Base-by-base conservation (phyloP, 1,284 basidiomycete species). In the Trametes pubescens region DNA sequence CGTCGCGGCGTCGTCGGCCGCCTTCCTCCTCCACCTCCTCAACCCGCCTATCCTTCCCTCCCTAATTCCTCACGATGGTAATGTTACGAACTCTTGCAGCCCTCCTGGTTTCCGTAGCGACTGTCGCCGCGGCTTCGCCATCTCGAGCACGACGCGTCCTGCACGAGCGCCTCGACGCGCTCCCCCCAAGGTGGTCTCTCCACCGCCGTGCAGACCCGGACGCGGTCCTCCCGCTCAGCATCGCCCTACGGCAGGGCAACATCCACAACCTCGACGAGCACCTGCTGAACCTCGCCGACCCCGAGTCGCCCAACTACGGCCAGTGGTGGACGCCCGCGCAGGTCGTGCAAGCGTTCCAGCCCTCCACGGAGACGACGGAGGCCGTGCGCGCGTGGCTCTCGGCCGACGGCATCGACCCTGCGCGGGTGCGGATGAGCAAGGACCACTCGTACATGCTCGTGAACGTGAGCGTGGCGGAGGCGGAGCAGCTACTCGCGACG, bases 201-300 rank as follows among this genome's bases (percentile, higher is more conserved):
- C 63, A 72, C 44, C 74, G 77, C 5, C 73, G 77, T 37, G 75
- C 79, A 38, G 72, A 74, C 7, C 68, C 79, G 22, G 69, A 73
- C 38, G 65, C 73, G 0, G 51, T 74, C 54, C 71, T 82, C 13
- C 79, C 80, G 29, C 68, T 85, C 29, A 78, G 79, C 47, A 80
- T 84, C 62, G 82, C 79, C 7, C 78, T 84, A 34, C 75, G 73
- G 48, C 82, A 84, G 69, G 74, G 76, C 29, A 82, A 83, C 69
- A 56, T 81, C 16, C 71, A 80, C 65, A 71, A 73, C 26, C 71
- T 84, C 34, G 78, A 83, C 43, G 73, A 75, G 8, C 72, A 77
- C 51, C 75, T 84, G 10, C 74, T 80, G 65, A 77, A 80, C 57
- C 77, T 84, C 44, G 79, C 82, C 0, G 74, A 83, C 69, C 82